Evolutionary conservation across 768 basidiomycete species (phyloP), one percentile per base, ranked within the genome.

Genomic region (Suillus occidentalis): DNA sequence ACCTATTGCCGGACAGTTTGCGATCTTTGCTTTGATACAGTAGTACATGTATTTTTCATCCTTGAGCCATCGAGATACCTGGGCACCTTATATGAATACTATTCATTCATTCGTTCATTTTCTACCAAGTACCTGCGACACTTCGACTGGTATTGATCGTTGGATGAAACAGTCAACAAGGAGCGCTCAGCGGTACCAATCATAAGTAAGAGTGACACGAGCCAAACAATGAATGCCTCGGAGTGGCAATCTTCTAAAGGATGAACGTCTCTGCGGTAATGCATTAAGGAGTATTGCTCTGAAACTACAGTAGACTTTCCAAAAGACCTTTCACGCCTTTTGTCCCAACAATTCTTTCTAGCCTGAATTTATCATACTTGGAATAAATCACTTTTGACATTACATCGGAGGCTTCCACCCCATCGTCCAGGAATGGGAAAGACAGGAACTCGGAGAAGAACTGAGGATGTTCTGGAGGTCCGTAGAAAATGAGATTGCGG

Each of bases 401-500:
- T n/a, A 99, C 85, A 73, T 99, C 97, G 8, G 85, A 84, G 16
- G 87, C 79, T 53, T 97, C 95, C n/a, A 97, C 90, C 9, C 86
- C 93, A 18, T 91, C 87, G 61, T 94, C 94, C 45, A 94, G 82
- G 85, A 98, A 99, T 0, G 97, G 96, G 73, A 89, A 96, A 14
- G 89, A 88, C 59, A 98, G 75, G 66, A 94, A 84, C 73, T 99
- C 97, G 0, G 92, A 87, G 77, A 97, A 98, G 79, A 95, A 99
- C 70, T 91, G 87, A 1, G 94, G 85, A 74, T 98, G 94, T 62
- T 93, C 88, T 0, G 97, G 97, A 40, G 92, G 91, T 0, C 87
- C 91, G 72, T 98, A 99, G 80, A 98, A 99, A 50, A 99, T 82
- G 69, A 97, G 76, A 71, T 97, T 99, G 60, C 92, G 89, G 65